Base-by-base conservation (phyloP, 352 stramenopile genomes). In the Phytophthora pinifolia region DNA sequence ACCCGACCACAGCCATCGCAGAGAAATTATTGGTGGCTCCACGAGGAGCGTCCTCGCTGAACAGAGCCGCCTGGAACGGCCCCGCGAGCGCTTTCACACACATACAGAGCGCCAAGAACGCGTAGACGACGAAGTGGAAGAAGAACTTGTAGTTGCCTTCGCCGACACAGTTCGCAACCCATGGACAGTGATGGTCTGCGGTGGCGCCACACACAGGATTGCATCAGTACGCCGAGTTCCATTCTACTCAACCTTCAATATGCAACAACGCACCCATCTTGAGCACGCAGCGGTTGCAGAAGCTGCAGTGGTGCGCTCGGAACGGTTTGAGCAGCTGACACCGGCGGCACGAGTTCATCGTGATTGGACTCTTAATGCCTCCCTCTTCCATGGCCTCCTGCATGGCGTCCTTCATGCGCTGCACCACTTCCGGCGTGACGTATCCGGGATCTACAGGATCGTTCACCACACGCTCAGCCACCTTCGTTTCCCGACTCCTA, bases 111-210 rank as follows among this genome's bases (percentile, higher is more conserved):
- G 77, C 72, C 8, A 92, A 37, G 53, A 88, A 91, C 12, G 67
- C 77, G 60, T 94, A 89, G 31, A 81, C 70, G 35, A 95, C 74
- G 39, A 95, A 95, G 20, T 92, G 78, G 46, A 88, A 87, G 50
- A 95, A 95, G 53, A 76, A 95, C 59, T 92, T 91, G 77, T 93
- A 93, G 71, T 95, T 95, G 46, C 68, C 63, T 55, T 86, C 64
- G 33, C 85, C 85, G 17, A 95, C 70, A 47, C 85, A 95, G 60
- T 94, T 95, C 9, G 75, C 83, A 38, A 95, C 90, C 96, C 96
- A 99, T 13, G 96, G 96, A 70, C 97, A 98, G 72, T 99, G 96
- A 85, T 99, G 97, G 71, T 99, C 97, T 94, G 49, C 34, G 25
- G 22, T 27, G 22, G 22, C 12, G n/a, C 43, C 17, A 62, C 6